These are phyloP conservation scores for Rhynchospora breviuscula DNA, from an alignment of 176 grass and related monocot species.

Conservation along the genomic window DNA sequence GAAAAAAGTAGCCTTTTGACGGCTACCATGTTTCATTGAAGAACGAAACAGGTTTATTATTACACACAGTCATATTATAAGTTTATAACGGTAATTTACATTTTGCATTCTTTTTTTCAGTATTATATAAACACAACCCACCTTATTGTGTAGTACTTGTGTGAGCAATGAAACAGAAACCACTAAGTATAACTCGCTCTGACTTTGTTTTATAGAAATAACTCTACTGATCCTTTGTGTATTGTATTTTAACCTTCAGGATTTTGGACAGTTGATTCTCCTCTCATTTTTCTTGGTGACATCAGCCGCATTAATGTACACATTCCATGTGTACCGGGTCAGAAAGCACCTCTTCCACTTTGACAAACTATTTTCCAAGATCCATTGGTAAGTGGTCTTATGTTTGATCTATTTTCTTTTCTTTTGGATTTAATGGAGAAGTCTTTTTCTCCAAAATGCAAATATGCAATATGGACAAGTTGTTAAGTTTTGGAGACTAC, in stretches of 20 bases:
- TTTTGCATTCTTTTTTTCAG: not conserved
- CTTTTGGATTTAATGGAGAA: not conserved
- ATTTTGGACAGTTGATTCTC: constrained; percentile 67
- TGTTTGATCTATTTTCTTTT: not conserved
- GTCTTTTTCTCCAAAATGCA: not conserved
- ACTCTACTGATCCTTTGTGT: not conserved
- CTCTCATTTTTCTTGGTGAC: constrained; percentile 86
- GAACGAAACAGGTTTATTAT: too few species aligned
- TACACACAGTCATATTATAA: too few species aligned
- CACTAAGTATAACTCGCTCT: not conserved
- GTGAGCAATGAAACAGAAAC: not conserved
- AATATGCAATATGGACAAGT: too few species aligned
- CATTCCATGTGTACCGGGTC: constrained; percentile 53
- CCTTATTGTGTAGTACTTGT: not conserved
- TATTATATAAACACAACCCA: not conserved
- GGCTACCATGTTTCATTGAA: too few species aligned
- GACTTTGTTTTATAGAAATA: not conserved
- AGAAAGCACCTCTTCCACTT: constrained; percentile 88
- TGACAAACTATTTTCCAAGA: constrained; percentile 56
- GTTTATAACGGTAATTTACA: not conserved
- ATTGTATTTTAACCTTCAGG: constrained; percentile 32
- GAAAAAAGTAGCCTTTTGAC: too few species aligned
- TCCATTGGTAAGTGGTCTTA: constrained; percentile 25
- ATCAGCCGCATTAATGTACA: constrained; percentile 57
- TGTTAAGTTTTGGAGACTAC: too few species aligned